Conservation (phyloP, 2,329 filamentous ascomycete species). For the Aspergillus novoparasiticus region DNA sequence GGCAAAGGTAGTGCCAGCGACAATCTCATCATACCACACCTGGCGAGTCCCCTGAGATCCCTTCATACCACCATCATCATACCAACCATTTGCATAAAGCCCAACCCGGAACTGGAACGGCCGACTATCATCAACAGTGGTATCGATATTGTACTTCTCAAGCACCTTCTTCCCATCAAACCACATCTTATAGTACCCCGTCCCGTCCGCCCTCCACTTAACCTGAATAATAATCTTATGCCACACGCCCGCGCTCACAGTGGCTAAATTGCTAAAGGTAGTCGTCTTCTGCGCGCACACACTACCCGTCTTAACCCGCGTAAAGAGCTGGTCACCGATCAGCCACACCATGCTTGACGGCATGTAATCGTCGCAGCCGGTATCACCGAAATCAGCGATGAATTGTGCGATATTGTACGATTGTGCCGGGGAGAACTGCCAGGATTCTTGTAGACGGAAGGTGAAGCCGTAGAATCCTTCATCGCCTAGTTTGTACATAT, state of each 20-base stretch:
- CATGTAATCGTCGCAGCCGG: background rate
- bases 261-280: background rate
- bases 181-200: background rate
- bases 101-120: constrained; percentile 35
- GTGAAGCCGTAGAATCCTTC: background rate
- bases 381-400: background rate
- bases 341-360: background rate
- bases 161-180: background rate
- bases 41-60: constrained; percentile 49
- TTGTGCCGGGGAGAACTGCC: background rate
- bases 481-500: background rate
- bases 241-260: background rate
- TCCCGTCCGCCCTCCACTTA: background rate
- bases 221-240: background rate
- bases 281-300: background rate
- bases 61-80: constrained; percentile 44
- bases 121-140: background rate
- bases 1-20: constrained; percentile 44
- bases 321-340: background rate
- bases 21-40: constrained; percentile 56
- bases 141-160: background rate
- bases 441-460: background rate
- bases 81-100: constrained; percentile 55
- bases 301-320: background rate
- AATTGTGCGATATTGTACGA: background rate